phyloP scores from a whole-genome alignment of 2,329 filamentous ascomycete species.

The Arthrobotrys megalospora region DNA sequence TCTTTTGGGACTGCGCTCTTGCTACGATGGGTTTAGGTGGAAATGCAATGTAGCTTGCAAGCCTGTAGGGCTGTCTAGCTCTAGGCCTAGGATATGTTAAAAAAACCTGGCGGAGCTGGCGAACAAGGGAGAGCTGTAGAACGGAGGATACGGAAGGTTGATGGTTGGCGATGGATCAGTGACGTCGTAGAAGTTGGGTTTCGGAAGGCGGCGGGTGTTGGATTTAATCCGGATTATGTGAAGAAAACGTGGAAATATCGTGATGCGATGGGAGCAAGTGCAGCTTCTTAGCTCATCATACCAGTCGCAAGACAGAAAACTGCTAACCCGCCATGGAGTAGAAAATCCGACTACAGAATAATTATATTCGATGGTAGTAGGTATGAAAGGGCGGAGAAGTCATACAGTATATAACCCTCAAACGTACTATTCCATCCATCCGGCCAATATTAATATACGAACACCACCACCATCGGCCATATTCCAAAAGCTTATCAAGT shows the following conservation, averaged over 20 bases:
- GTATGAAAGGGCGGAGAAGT: neutral
- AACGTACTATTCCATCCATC: slow-evolving; percentile 5
- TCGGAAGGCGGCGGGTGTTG: neutral
- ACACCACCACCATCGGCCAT: neutral
- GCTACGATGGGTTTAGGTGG: slow-evolving; percentile 24
- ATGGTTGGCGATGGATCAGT: neutral
- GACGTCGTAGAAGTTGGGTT: neutral
- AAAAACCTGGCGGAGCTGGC: neutral
- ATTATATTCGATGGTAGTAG: neutral
- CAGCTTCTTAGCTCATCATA: neutral
- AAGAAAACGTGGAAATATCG: slow-evolving; percentile 1
- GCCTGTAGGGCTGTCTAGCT: too few species aligned
- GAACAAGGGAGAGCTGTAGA: neutral
- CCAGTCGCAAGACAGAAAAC: neutral
- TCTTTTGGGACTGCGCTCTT: slow-evolving; percentile 14
- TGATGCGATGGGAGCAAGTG: neutral
- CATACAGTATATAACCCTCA: neutral
- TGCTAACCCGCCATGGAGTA: neutral
- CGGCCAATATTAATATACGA: neutral
- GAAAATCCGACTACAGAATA: neutral
- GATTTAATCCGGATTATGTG: neutral
- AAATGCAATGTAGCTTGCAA: neutral
- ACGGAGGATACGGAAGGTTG: neutral
- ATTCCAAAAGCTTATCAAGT: slow-evolving; percentile 4
- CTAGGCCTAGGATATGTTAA: too few species aligned